Base-by-base conservation (phyloP, 2,329 filamentous ascomycete genomes). In the Pestalotiopsis sp. region DNA sequence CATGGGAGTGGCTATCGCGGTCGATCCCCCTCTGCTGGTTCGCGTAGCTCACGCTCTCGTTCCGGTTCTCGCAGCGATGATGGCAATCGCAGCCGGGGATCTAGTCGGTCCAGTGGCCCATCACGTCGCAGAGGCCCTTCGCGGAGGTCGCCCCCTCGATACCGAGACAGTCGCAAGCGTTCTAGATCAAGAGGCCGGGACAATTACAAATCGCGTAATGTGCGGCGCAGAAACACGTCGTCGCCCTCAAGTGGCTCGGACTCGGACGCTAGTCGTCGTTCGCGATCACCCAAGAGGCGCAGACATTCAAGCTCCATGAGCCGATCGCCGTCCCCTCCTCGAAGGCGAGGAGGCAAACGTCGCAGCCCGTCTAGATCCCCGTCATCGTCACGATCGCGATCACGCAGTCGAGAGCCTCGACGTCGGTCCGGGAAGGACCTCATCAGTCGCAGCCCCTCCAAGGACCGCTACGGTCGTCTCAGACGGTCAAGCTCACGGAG, bases 261-360 rank as follows among this genome's bases (percentile, higher is more conserved):
- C 23, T 77, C 77, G 38, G 73, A 74, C 61, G 72, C 70, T 66
- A 74, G 74, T 67, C 72, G 74, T 68, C 78, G 73, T 62, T 84
- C 85, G 6, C 85, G 83, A 5, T 76, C 79, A 4, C 79, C 81
- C 2, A 89, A 89, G 72, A 82, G 86, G 61, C 83, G 86, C 41
- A 83, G 85, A 68, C 84, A 85, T 68, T 85, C 85, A 4, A 77
- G 79, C 14, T 86, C 84, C 4, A 79, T 80, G 45, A 87, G 84
- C 71, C 81, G 83, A 23, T 87, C 86, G 57, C 74, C 75, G 65
- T 36, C 31, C 31, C 69, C 81, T 73, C 69, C 80, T 71, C 67
- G 80, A 76, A 69, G 81, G 38, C 82, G 81, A 71, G 45, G 45
- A n/a, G 80, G 78, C 66, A 75, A 74, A 7, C 81, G 80, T 41